Percentiles rank a stretch among this genome's conserved stretches.
Conservation (phyloP, 352 stramenopile species). For the Phytopythium boreale region DNA sequence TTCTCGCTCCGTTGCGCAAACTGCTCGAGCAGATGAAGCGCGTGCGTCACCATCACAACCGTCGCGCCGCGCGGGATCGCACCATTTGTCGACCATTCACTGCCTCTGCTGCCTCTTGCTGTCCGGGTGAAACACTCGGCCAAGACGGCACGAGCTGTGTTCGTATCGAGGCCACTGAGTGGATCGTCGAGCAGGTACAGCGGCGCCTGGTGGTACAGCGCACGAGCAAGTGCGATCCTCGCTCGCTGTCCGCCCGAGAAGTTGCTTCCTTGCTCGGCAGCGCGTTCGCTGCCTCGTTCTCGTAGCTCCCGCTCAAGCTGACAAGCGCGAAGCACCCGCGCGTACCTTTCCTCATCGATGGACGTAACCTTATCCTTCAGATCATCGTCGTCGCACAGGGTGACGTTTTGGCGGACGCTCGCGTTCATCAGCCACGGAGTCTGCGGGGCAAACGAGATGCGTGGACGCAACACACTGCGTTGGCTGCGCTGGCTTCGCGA, state of each 20-base stretch:
- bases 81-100: constrained; percentile 2
- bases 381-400: constrained; percentile 29
- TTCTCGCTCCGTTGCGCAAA: constrained; percentile 27
- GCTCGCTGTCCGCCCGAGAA: constrained; percentile 85
- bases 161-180: constrained; percentile 74
- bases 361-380: neutral
- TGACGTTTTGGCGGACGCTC: constrained; percentile 63
- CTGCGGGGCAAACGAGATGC: constrained; percentile 69
- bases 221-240: constrained; percentile 82
- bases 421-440: constrained; percentile 74
- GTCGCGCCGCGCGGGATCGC: constrained; percentile 47
- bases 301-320: constrained; percentile 71
- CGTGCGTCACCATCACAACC: constrained; percentile 79
- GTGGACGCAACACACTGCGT: neutral
- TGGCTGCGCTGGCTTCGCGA: neutral
- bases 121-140: constrained; percentile 35
- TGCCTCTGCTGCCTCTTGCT: constrained; percentile 10
- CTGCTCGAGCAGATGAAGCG: constrained; percentile 57
- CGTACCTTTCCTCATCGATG: constrained; percentile 42
- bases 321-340: constrained; percentile 55
- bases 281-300: constrained; percentile 33
- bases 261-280: constrained; percentile 72
- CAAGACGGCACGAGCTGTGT: constrained; percentile 52
- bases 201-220: constrained; percentile 59
- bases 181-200: constrained; percentile 90